phyloP scores from a whole-genome alignment of 768 basidiomycete genomes.

The Podaxis mareebaensis region DNA sequence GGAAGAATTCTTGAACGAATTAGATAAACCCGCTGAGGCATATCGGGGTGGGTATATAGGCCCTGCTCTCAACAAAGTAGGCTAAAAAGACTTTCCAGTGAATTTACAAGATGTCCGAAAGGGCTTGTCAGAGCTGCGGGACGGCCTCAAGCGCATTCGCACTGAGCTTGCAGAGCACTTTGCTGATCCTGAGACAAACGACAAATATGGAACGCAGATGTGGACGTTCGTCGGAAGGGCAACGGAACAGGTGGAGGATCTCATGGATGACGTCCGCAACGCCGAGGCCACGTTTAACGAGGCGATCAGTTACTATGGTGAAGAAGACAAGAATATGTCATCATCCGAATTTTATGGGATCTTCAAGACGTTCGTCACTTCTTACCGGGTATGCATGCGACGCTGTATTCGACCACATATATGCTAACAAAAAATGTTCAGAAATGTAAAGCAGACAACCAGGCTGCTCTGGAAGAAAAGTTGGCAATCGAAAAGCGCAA shows the following conservation, averaged over 20 bases:
- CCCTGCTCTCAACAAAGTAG: not conserved
- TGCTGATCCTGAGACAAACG: slow-evolving; percentile 64
- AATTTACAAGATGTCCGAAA: slow-evolving; percentile 86
- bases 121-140: slow-evolving; percentile 67
- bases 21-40: slow-evolving; percentile 87
- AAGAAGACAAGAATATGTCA: slow-evolving; percentile 84
- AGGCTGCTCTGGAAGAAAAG: slow-evolving; percentile 70
- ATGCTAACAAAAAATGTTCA: slow-evolving; percentile 28
- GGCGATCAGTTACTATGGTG: slow-evolving; percentile 89
- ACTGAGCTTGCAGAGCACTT: slow-evolving; percentile 83
- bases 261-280: slow-evolving; percentile 83
- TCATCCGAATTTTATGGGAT: slow-evolving; percentile 94
- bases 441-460: slow-evolving; percentile 90
- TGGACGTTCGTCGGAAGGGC: slow-evolving; percentile 85
- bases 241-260: slow-evolving; percentile 71
- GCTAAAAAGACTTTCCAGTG: slow-evolving; percentile 43
- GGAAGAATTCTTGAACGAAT: slow-evolving; percentile 86
- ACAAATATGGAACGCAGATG: slow-evolving; percentile 89
- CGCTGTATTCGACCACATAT: not conserved
- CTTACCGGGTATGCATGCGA: slow-evolving; percentile 67
- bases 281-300: slow-evolving; percentile 85
- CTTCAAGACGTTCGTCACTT: slow-evolving; percentile 96
- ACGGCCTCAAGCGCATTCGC: slow-evolving; percentile 77
- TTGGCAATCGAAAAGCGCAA: slow-evolving; percentile 67
- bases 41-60: slow-evolving; percentile 69